Base-by-base conservation (phyloP, 805 yeast species). In the Vanderwaltozyma verrucispora region DNA sequence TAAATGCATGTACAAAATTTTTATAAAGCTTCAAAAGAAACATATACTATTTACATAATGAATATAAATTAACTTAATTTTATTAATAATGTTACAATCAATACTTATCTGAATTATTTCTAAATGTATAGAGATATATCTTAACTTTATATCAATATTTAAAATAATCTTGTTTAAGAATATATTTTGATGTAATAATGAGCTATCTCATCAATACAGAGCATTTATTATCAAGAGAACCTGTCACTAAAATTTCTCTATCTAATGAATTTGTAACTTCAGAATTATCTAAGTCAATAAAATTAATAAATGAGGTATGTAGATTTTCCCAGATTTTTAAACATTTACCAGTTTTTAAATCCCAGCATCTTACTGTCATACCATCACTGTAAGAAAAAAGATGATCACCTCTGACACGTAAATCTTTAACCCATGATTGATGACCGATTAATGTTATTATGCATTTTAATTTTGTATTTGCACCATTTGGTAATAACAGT, bases 321-420 rank as follows among this genome's bases (percentile, higher is more conserved):
- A 68, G 66, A 34, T 72, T 77, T 3, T 53, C 56, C 33, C 85
- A 63, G 1, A 74, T 67, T 33, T 70, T 60, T 2, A 74, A 60
- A 27, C 78, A 73, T 33, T 58, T 65, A n/a, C 64, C 65, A 3
- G 59, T 61, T 14, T 62, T 57, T 32, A 79, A 54, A 64, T 87
- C 89, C 96, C 96, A 88, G 15, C 84, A 60, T 40, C 76, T 71
- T 25, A 88, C 70, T 1, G 77, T 64, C 44, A 77, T 77, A 56
- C 88, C 96, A 56, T 88, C 97, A 14, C 88, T 69, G 14, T 81
- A 79, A 32, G 86, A 75, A 47, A 72, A 75, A 28, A 76, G 67
- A 0, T 92, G 94, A 47, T 74, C 75, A 2, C 95, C 94, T 58
- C 86, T 95, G 33, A 81, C 60, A 9, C 64, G 63, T 5, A 87